Base-by-base conservation (phyloP, 306 rosid species). In the Betula pendula region DNA sequence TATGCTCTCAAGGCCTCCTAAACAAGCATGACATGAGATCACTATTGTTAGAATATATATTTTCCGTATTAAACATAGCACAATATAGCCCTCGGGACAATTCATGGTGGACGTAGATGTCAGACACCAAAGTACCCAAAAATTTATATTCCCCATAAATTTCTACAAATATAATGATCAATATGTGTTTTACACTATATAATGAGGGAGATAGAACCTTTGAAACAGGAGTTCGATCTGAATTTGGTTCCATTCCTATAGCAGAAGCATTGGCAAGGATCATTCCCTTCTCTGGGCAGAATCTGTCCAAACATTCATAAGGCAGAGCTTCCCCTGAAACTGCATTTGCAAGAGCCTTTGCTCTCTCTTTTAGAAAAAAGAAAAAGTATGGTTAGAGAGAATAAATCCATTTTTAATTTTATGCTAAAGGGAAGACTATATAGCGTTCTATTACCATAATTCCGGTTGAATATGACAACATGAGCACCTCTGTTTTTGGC, bases 261-360 rank as follows among this genome's bases (percentile, higher is more conserved):
- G 85, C 85, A 25, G 89, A 80, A 47, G 89, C 89, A 78, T 86
- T 86, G 65, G 89, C 89, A 77, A 83, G 87, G 49, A 86, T 77
- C 53, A 76, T 84, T 14, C 87, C 87, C 75, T 77, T 80, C 79
- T 80, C 79, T 14, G 89, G 87, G 74, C 76, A 52, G 70, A 83
- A 83, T 48, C 31, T 60, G 17, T 17, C 77, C 45, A 86, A 60
- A 15, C 81, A 81, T 78, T 83, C 53, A 44, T 31, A 86, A 24
- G 53, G 81, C 49, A 35, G 65, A 74, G 75, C 89, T 75, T 80
- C 85, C 20, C 89, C 87, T 29, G 6, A 27, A 56, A 86, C 77
- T 75, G 75, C 87, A 78, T 67, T 45, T 25, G 89, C 89, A 25
- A 86, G 89, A 67, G 81, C 75, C 70, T 83, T 81, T 72, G 85